Evolutionary conservation across 2,329 filamentous ascomycete species (phyloP).

Genomic region (Rhynchosporium graminicola): DNA sequence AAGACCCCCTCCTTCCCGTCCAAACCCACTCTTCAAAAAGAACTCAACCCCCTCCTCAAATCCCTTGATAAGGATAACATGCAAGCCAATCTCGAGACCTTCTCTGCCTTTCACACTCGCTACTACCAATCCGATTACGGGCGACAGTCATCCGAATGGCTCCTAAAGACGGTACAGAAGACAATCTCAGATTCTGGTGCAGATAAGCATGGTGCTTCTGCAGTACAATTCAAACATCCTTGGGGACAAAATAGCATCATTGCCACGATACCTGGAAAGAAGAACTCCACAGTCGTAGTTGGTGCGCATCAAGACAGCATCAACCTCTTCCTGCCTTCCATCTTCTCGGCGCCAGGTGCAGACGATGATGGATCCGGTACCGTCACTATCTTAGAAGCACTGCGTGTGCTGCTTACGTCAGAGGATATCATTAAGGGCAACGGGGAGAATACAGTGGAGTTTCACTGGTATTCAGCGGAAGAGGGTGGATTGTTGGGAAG

Average conservation of each 20-base stretch:
- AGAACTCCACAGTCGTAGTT: slow-evolving; percentile 81
- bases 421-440: slow-evolving; percentile 69
- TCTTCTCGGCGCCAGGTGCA: slow-evolving; percentile 86
- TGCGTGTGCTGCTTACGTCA: slow-evolving; percentile 78
- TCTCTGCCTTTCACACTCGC: slow-evolving; percentile 78
- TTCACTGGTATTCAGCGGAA: slow-evolving; percentile 94
- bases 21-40: slow-evolving; percentile 64
- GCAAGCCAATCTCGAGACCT: slow-evolving; percentile 72
- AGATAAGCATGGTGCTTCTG: slow-evolving; percentile 63
- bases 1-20: slow-evolving; percentile 63
- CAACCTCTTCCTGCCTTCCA: slow-evolving; percentile 83
- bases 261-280: slow-evolving; percentile 84
- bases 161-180: slow-evolving; percentile 71
- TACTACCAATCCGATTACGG: slow-evolving; percentile 82
- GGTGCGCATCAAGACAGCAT: slow-evolving; percentile 95
- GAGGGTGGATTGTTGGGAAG: slow-evolving; percentile 85
- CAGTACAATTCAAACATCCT: slow-evolving; percentile 73
- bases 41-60: slow-evolving; percentile 63
- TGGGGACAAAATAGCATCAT: slow-evolving; percentile 94
- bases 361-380: slow-evolving; percentile 94
- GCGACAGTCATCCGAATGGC: slow-evolving; percentile 83
- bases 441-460: slow-evolving; percentile 85
- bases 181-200: slow-evolving; percentile 74
- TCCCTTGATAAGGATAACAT: slow-evolving; percentile 64
- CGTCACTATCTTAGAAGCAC: slow-evolving; percentile 90